A percentile compares a stretch with the other conserved stretches of the same genome.
These are phyloP conservation scores for Phellopilus nigrolimitatus DNA, from an alignment of 1,284 basidiomycete genomes.

Conservation along the genomic window DNA sequence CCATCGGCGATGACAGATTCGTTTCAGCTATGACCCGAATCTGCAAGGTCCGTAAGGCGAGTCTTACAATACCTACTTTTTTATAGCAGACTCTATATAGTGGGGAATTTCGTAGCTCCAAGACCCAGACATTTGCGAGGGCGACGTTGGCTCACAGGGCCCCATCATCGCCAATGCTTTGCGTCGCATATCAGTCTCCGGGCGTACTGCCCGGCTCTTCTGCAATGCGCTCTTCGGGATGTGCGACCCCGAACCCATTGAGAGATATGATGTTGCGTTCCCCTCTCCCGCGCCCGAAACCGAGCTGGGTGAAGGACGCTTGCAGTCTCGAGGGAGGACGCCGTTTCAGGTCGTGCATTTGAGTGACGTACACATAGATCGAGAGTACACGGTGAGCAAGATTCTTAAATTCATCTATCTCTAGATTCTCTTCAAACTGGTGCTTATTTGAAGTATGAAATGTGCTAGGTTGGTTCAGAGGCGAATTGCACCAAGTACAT, in stretches of 20 bases:
- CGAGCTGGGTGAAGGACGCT: not conserved
- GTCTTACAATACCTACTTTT: slow-evolving; percentile 13
- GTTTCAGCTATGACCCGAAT: slow-evolving; percentile 35
- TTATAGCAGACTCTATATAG: too few relatives aligned
- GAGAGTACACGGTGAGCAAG: slow-evolving; percentile 40
- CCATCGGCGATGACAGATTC: slow-evolving; percentile 39
- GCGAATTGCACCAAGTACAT: slow-evolving; percentile 54
- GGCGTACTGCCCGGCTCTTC: slow-evolving; percentile 48
- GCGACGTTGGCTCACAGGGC: slow-evolving; percentile 44
- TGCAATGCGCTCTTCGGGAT: slow-evolving; percentile 54
- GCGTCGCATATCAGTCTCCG: slow-evolving; percentile 41
- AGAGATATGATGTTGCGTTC: slow-evolving; percentile 39
- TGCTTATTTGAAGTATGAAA: not conserved
- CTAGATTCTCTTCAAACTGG: not conserved
- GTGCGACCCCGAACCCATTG: slow-evolving; percentile 44
- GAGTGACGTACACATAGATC: slow-evolving; percentile 53
- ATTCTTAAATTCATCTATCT: not conserved
- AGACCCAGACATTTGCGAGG: slow-evolving; percentile 50
- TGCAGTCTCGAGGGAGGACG: not conserved
- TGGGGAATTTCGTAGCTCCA: slow-evolving; percentile 30
- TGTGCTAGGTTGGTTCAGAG: slow-evolving; percentile 41
- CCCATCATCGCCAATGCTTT: slow-evolving; percentile 56
- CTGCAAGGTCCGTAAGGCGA: slow-evolving; percentile 38
- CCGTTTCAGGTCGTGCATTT: slow-evolving; percentile 49
- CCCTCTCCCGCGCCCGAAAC: slow-evolving; percentile 30